Base-by-base conservation (phyloP, 768 basidiomycete genomes). In the Rhizopogon vesiculosus region DNA sequence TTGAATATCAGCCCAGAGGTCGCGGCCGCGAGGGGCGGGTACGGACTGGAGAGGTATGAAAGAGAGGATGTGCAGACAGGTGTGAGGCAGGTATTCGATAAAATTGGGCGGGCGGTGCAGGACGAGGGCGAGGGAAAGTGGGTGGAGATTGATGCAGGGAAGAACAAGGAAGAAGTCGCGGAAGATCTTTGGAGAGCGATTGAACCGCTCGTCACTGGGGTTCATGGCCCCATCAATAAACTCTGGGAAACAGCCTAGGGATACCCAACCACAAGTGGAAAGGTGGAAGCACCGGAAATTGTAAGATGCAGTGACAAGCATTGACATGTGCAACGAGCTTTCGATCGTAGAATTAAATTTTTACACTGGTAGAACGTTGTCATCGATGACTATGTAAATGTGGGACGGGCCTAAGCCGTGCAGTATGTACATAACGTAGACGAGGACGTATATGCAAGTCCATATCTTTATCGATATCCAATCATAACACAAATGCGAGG, bases 1-100 rank as follows among this genome's bases (percentile, higher is more conserved):
- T 84, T 99, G 56, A 85, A 93, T 61, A 79, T 98, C 57, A 72
- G 84, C 0, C 86, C 91, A 0, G 84, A 85, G 41, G 72, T 77
- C 12, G 91, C 93, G 0, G 76, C 77, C 41, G 64, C 69, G 43
- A 81, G 96, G 13, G 89, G 86, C 1, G 91, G 89, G 0, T 97
- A 89, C 62, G 94, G 94, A 3, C 80, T 82, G 52, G 94, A 96
- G 71, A 78, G 93, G 41, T 96, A 95, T 60, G 93, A 97, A 74
- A 86, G 80, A 62, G 80, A 82, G 57, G 87, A 87, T 55, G 76
- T 92, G 72, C 92, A 94, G 67, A 69, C 66, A 42, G 74, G 77
- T 42, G 92, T 93, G 28, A 70, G 86, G 33, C 69, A 73, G 25
- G 69, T 82, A 1, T 93, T 93, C 63, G 66, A 72, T 58, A 70